Base-by-base conservation (phyloP, 1,139 yeast genomes). In the Geotrichum aggregatum region DNA sequence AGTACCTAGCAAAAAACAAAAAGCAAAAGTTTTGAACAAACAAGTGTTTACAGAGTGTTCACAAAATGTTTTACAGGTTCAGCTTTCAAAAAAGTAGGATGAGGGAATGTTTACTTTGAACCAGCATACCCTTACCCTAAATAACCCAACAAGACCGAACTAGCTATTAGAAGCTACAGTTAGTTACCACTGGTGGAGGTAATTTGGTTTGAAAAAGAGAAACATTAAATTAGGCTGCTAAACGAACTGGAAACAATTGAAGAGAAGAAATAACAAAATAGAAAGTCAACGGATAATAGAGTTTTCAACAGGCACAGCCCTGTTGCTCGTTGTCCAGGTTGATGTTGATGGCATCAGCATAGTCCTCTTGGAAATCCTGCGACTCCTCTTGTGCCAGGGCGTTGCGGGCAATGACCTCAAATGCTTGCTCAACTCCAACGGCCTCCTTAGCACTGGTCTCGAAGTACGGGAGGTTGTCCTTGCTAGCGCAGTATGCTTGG, bases 401-500 rank as follows among this genome's bases (percentile, higher is more conserved):
- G 75, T 87, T 88, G 65, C 96, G 80, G 35, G 97, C 97, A 63
- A 92, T 87, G 44, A 89, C 96, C 66, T 92, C 97, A 67, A 92
- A 92, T 1, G 98, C 98, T 64, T 85, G 82, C 64, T 91, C 97
- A 39, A 92, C 96, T 59, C 92, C 92, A 49, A 89, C 86, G 10
- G 94, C 89, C 67, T 88, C 96, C 71, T 89, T 89, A 18, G 97
- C 97, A 73, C 91, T 82, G 22, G 97, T 91, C 69, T 89, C 95
- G 68, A 92, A 92, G 58, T 89, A 84, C 1, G 98, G 98, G 60
- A 91, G 79, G 69, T 87, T 85, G 7, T 98, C 98, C 64, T 88
- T 76, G 59, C 85, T 85, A 57, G 83, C 84, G 61, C 96, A 89
- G 69, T 88, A 80, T 54, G 87, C 84, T 65, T 84, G 85, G 46